Evolutionary conservation across 495 filamentous ascomycete genomes (phyloP), one percentile per base, ranked within the genome.

Genomic region (Chaetomium tenue): DNA sequence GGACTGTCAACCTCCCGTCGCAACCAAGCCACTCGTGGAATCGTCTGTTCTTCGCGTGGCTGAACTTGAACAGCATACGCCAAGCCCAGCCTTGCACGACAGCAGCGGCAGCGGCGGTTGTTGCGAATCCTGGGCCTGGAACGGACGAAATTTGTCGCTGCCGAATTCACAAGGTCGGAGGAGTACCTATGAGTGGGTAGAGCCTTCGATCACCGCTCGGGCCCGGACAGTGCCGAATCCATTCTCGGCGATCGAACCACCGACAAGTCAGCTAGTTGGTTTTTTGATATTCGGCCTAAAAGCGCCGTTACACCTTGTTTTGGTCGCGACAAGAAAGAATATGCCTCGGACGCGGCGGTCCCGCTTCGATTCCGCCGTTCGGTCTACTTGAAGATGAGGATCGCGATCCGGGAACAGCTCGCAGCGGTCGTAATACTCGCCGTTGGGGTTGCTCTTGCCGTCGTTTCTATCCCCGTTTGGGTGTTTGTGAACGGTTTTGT

Each of bases 351-450:
- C 53, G 64, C 57, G 60, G 58, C 66, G 47, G 30, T 44, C 53
- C 51, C 52, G 58, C 52, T 67, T 62, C 61, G 59, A 67, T 72
- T 67, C 64, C 66, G 64, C 63, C 47, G 70, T 68, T 70, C 74
- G 78, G 75, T 72, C 71, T 60, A 68, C 22, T 65, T 65, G 44
- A 61, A 76, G 70, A 93, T 95, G 89, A 83, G 91, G 71, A 86
- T 94, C 74, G 86, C 89, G 25, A 95, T 95, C 71, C 83, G 90
- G 65, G 87, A 90, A 77, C 91, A 95, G 82, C 80, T 95, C 59
- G 90, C 82, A 63, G 81, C 87, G 74, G 82, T 93, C 48, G 88
- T 92, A 69, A 75, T 92, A 50, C 70, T 91, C 57, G 84, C 88
- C 37, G 85, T 89, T 16, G 78, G 92, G 42, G 75, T 88, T 58